These are phyloP conservation scores for Phytophthora pistaciae DNA, from an alignment of 352 stramenopile genomes.

Conservation along the genomic window DNA sequence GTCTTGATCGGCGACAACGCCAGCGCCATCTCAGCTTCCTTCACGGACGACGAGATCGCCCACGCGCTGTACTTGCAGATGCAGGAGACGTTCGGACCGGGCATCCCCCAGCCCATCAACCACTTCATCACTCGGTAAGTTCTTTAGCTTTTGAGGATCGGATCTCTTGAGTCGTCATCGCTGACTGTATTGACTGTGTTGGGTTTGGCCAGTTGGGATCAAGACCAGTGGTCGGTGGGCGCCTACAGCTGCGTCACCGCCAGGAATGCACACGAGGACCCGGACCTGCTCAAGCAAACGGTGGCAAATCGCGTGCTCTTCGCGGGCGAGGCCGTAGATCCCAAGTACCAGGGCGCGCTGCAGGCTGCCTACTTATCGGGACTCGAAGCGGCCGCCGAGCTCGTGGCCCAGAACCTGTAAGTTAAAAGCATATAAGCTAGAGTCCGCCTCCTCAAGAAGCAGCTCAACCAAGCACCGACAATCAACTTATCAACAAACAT, in stretches of 20 bases:
- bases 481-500: background rate
- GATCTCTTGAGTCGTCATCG: slow-evolving; percentile 7
- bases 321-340: slow-evolving; percentile 73
- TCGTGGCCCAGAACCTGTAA: slow-evolving; percentile 27
- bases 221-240: slow-evolving; percentile 63
- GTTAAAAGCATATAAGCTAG: slow-evolving; percentile 6
- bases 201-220: slow-evolving; percentile 55
- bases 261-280: slow-evolving; percentile 62
- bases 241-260: slow-evolving; percentile 77
- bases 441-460: background rate
- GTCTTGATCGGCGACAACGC: slow-evolving; percentile 67
- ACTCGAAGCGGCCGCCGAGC: slow-evolving; percentile 34
- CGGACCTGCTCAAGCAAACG: slow-evolving; percentile 58
- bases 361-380: slow-evolving; percentile 76
- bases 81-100: slow-evolving; percentile 51
- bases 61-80: slow-evolving; percentile 59
- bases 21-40: slow-evolving; percentile 47
- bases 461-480: background rate
- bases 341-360: slow-evolving; percentile 76
- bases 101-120: slow-evolving; percentile 45
- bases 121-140: slow-evolving; percentile 68
- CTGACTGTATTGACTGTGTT: slow-evolving; percentile 5
- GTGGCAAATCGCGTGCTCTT: slow-evolving; percentile 66
- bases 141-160: slow-evolving; percentile 53
- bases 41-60: slow-evolving; percentile 61